Base-by-base conservation (phyloP, 192 early-diverging fungal genomes). In the Glomus cerebriforme region DNA sequence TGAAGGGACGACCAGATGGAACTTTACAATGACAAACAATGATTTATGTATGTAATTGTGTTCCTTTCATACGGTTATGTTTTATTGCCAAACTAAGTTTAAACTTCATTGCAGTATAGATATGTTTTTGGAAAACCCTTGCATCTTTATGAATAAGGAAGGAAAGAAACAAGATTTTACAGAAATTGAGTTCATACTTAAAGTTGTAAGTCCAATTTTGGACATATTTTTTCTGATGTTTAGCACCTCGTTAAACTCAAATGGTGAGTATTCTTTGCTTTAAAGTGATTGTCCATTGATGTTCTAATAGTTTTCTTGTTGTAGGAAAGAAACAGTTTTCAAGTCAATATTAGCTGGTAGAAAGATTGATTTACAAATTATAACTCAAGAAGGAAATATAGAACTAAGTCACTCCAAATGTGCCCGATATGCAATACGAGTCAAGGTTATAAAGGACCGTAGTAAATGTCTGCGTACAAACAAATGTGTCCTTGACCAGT, bases 201-300 rank as follows among this genome's bases (percentile, higher is more conserved):
- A 78, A 49, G 27, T 67, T 2, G 24, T 47, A 1, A 35, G 37
- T 35, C 77, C 64, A 1, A 64, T 78, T 24, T 39, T 78, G 8
- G 67, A 78, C 3, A 29, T 49, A 34, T 32, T 26, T 77, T 65
- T 77, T 63, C 75, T 32, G 45, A 45, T 4, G 39, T 43, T 43
- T 9, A 43, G 4, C 39, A 49, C 45, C 58, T 77, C 32, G 32
- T 77, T n/a, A 45, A 47, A 26, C 75, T 77, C 1, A 78, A 63
- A 60, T 78, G 77, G 77, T 78, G 26, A 78, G 45, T 78, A 78
- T 78, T 68, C 22, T 78, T 10, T 64, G 32, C 24, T 68, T 64
- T 34, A 31, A 67, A 67, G 65, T 67, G 34, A 37, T 67, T 67
- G 32, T 67, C 65, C 34, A 67, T 72, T 72, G 43, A 17, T 10